Base-by-base conservation (phyloP, 805 yeast genomes). In the Saccharomycopsis sp. region DNA sequence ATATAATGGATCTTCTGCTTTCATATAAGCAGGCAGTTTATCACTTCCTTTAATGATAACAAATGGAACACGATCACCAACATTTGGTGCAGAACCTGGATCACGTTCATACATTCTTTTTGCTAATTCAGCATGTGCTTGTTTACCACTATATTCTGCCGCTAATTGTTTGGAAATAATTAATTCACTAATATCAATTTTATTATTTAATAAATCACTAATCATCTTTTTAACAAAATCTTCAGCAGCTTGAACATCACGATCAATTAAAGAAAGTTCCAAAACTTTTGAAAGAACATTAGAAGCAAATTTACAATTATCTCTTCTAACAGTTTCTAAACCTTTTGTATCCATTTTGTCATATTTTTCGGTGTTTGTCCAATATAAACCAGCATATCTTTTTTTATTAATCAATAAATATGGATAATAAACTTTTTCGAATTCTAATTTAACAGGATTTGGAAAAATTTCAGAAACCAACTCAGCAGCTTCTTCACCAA, bases 341-440 rank as follows among this genome's bases (percentile, higher is more conserved):
- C 99, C 99, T 56, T 92, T 92, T 26, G 96, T 89, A 58, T 92
- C 99, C 87, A 92, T 80, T 61, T 92, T 92, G 59, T 94, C 98
- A 53, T 74, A 85, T 49, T 84, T 85, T n/a, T 84, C 76, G 0
- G 96, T 80, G 35, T 74, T 72, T 0, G 98, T 92, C 98, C 98
- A 92, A 56, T 79, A 89, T 33, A 92, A 66, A 0, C 99, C 99
- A 2, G 98, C 99, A 56, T 92, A 92, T 59, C 99, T 72, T 62
- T 92, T 92, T 61, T 92, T 92, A 64, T 89, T 92, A 56, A 92
- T 92, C 56, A 92, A 67, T 49, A 92, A 64, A 55, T 92, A 92
- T 2, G 99, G 99, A 60, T 74, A 92, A 56, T 92, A 92, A 3
- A 88, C 96, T 57, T 92, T 92, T 57, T 92, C 99, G 57, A 92